Percentiles rank a stretch among this genome's conserved stretches.
phyloP scores from a whole-genome alignment of 495 filamentous ascomycete genomes.

The Talaromyces thailandensis region DNA sequence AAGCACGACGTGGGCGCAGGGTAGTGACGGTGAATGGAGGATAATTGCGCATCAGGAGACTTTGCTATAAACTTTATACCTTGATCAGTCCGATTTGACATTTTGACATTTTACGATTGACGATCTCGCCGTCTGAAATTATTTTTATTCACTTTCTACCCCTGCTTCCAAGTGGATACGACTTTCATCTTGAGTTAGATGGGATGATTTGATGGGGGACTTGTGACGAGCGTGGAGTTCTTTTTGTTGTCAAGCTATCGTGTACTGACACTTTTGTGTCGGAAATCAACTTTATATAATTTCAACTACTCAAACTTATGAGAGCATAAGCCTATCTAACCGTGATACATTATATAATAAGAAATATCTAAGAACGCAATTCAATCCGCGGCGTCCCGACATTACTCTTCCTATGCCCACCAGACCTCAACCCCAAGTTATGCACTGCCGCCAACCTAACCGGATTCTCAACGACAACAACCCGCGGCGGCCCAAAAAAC shows the following conservation, averaged over 20 bases:
- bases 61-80: conserved; percentile 14
- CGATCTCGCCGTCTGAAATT: not conserved
- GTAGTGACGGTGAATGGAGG: conserved; percentile 35
- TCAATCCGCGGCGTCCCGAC: not conserved
- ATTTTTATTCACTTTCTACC: not conserved
- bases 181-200: not conserved
- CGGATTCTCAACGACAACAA: not conserved
- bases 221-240: not conserved
- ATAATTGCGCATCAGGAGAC: conserved; percentile 32
- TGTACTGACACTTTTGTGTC: not conserved
- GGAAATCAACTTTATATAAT: not conserved
- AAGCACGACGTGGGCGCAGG: conserved; percentile 37
- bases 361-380: not conserved
- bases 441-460: not conserved
- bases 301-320: too few relatives aligned
- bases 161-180: not conserved
- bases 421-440: not conserved
- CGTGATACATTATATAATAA: too few relatives aligned
- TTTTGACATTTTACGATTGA: not conserved
- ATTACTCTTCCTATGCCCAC: not conserved
- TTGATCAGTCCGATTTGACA: not conserved
- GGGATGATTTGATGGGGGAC: not conserved
- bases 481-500: not conserved
- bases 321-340: too few relatives aligned
- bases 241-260: not conserved